A percentile compares a stretch with the other conserved stretches of the same genome.
These are phyloP conservation scores for Onygenales sp. DNA, from an alignment of 2,329 filamentous ascomycete species.

Conservation along the genomic window DNA sequence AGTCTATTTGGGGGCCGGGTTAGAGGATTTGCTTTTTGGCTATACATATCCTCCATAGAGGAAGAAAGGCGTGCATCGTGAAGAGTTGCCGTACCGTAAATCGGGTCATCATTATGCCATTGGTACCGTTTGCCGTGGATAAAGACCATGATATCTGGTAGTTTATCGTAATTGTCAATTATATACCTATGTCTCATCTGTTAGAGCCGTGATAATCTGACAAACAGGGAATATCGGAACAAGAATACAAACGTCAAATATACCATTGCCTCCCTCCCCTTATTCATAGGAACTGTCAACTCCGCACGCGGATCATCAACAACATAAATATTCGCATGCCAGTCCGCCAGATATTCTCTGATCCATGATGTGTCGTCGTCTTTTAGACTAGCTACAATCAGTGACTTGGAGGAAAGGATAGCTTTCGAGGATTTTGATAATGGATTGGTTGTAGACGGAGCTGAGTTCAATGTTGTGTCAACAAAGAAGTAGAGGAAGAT, in stretches of 20 bases:
- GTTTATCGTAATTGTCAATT: conserved; percentile 32
- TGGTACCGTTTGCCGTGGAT: conserved; percentile 33
- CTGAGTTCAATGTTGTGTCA: neutral
- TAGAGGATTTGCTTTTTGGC: neutral
- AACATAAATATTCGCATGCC: conserved; percentile 46
- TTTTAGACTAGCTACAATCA: conserved; percentile 31
- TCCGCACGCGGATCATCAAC: conserved; percentile 40
- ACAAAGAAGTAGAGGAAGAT: neutral
- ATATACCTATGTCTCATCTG: conserved; percentile 24
- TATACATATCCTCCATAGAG: no score
- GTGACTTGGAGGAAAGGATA: neutral
- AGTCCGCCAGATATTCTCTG: conserved; percentile 29
- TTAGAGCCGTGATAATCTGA: neutral
- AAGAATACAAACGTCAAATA: conserved; percentile 29
- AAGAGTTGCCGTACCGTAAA: conserved; percentile 26
- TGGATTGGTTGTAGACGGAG: neutral
- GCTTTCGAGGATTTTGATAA: neutral
- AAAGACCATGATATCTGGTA: conserved; percentile 34
- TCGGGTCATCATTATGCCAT: conserved; percentile 45
- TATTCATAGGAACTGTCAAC: conserved; percentile 40
- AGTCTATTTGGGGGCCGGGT: conserved; percentile 22
- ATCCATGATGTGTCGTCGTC: conserved; percentile 31
- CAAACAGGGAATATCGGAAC: neutral
- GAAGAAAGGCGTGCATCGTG: neutral
- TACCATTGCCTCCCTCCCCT: conserved; percentile 34